Conservation (phyloP, 345 rosid genomes). For the Arabidopsis arenosa region DNA sequence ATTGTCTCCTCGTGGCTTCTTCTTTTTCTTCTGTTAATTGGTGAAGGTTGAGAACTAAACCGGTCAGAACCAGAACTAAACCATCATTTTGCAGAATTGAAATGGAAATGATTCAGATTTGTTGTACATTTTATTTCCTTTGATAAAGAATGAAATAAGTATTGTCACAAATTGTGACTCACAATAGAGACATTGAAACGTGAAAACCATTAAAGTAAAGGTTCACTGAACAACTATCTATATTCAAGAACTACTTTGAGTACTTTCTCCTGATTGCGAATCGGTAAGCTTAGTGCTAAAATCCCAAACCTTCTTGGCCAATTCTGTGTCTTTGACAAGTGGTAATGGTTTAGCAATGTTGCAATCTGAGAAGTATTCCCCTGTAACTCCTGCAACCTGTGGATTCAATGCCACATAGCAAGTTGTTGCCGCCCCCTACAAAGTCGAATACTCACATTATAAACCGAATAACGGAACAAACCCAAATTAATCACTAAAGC, state of each 20-base stretch:
- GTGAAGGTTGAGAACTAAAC: too few species aligned
- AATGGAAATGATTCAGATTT: neutral
- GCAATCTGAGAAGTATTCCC: constrained; percentile 57
- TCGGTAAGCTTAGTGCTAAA: constrained; percentile 48
- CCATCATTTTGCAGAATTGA: constrained; percentile 9
- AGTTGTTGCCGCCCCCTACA: constrained; percentile 79
- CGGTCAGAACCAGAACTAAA: neutral
- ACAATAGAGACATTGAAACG: neutral
- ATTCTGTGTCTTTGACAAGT: constrained; percentile 53
- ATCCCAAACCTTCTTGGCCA: constrained; percentile 61
- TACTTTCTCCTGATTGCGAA: constrained; percentile 27
- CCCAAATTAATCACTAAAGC: neutral
- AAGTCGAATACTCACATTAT: neutral
- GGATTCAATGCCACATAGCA: constrained; percentile 76
- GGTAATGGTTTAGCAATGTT: constrained; percentile 51
- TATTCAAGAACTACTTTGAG: constrained; percentile 16
- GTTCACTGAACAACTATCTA: neutral
- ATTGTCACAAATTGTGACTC: neutral
- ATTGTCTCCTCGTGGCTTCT: too few species aligned
- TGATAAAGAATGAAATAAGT: neutral
- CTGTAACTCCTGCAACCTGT: constrained; percentile 59
- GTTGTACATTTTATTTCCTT: constrained; percentile 16
- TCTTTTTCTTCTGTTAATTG: too few species aligned
- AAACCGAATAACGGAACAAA: neutral
- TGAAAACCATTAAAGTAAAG: neutral